Conservation (phyloP, 441 rosid species). For the Biscutella laevigata region DNA sequence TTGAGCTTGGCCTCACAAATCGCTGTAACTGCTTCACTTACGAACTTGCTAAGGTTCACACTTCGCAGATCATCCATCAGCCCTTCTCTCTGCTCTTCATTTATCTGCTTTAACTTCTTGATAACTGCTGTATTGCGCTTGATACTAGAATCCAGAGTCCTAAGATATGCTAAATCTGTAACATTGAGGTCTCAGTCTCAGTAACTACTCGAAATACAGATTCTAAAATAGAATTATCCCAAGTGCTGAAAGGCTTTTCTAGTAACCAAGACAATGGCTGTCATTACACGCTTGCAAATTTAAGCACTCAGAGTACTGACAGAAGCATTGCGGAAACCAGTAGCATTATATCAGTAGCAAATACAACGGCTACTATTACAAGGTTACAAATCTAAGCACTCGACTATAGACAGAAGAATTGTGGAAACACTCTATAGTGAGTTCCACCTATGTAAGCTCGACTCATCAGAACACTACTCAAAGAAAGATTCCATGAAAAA, state of each 20-base stretch:
- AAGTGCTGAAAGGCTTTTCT: not conserved
- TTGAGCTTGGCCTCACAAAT: slow-evolving; percentile 97
- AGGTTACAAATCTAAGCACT: not conserved
- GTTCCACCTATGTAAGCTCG: not conserved
- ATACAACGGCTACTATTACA: not conserved
- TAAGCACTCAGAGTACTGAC: too few species aligned
- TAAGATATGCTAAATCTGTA: slow-evolving; percentile 75
- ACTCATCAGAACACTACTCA: not conserved
- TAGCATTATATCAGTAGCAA: not conserved
- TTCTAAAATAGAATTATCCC: not conserved
- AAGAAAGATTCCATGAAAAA: not conserved
- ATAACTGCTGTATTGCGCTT: slow-evolving; percentile 88
- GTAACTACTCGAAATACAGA: slow-evolving; percentile 4
- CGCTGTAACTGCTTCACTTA: slow-evolving; percentile 91
- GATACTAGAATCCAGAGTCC: slow-evolving; percentile 95
- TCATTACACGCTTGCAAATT: too few species aligned
- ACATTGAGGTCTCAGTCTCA: slow-evolving; percentile 27
- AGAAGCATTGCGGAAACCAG: too few species aligned
- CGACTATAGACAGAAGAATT: not conserved
- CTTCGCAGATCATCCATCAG: slow-evolving; percentile 79
- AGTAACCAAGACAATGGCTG: too few species aligned
- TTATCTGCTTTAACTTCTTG: slow-evolving; percentile 88
- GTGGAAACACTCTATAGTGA: not conserved
- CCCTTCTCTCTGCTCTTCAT: slow-evolving; percentile 92
- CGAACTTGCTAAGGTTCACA: slow-evolving; percentile 92